These are phyloP conservation scores for Trifolium pratense DNA, from an alignment of 306 rosid genomes.

Conservation along the genomic window DNA sequence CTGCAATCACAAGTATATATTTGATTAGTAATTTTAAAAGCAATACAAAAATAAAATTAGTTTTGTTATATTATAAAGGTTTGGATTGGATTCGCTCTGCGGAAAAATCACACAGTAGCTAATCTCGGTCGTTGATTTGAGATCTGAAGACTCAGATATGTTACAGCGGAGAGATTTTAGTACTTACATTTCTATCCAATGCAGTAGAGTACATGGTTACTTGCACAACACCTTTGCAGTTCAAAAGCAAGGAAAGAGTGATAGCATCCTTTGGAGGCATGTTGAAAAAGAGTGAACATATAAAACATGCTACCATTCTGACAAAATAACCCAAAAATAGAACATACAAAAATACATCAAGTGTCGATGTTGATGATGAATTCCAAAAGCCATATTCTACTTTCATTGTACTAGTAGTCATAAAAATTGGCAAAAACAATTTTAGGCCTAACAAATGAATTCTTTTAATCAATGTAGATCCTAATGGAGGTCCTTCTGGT, in stretches of 20 bases:
- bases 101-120: too few species aligned
- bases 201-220: not conserved
- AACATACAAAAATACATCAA: not conserved
- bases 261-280: conserved; percentile 56
- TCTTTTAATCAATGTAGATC: conserved; percentile 52
- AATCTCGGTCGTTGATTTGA: too few species aligned
- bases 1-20: conserved; percentile 39
- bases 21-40: too few species aligned
- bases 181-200: conserved; percentile 41
- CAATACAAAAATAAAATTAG: too few species aligned
- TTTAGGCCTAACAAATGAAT: conserved; percentile 41
- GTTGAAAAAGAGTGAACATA: conserved; percentile 35
- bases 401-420: conserved; percentile 50
- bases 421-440: conserved; percentile 54
- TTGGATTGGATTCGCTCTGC: too few species aligned
- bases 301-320: conserved; percentile 18
- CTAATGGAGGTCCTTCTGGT: conserved; percentile 44
- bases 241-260: conserved; percentile 52
- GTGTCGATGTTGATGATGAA: not conserved
- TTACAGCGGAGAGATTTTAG: too few species aligned
- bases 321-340: not conserved
- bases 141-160: too few species aligned
- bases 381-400: not conserved
- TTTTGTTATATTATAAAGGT: too few species aligned
- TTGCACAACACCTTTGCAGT: conserved; percentile 62